A percentile compares a stretch with the other conserved stretches of the same genome.
phyloP scores from a whole-genome alignment of 345 rosid genomes.

The Luvunga scandens region DNA sequence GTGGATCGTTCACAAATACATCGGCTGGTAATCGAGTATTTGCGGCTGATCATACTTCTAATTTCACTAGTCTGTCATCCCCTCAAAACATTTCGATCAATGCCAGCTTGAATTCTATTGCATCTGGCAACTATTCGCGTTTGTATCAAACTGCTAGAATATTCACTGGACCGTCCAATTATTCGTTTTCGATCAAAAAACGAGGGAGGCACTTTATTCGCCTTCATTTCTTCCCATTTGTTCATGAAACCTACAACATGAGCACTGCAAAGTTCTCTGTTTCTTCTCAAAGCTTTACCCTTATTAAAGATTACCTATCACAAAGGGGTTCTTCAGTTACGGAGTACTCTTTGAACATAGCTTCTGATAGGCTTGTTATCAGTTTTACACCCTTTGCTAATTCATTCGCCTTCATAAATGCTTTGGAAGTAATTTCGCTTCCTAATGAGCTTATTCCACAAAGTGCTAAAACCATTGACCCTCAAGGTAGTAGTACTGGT shows the following conservation, averaged over 20 bases:
- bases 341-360: slow-evolving; percentile 58
- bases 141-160: slow-evolving; percentile 62
- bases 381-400: slow-evolving; percentile 40
- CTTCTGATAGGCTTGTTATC: slow-evolving; percentile 41
- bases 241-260: slow-evolving; percentile 32
- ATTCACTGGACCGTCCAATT: slow-evolving; percentile 39
- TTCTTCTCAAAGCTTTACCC: slow-evolving; percentile 59
- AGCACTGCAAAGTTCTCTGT: slow-evolving; percentile 68
- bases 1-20: slow-evolving; percentile 58
- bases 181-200: slow-evolving; percentile 45
- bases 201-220: slow-evolving; percentile 70
- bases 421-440: slow-evolving; percentile 67
- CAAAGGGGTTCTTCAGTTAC: slow-evolving; percentile 31
- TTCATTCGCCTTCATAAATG: slow-evolving; percentile 72
- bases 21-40: slow-evolving; percentile 45
- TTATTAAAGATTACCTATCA: slow-evolving; percentile 45
- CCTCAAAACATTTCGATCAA: slow-evolving; percentile 18
- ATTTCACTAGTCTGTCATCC: slow-evolving; percentile 26
- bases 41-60: slow-evolving; percentile 34
- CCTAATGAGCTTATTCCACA: slow-evolving; percentile 57
- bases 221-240: slow-evolving; percentile 66
- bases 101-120: slow-evolving; percentile 22
- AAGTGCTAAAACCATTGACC: slow-evolving; percentile 31
- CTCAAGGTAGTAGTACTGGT: slow-evolving; percentile 1
- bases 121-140: slow-evolving; percentile 30